These are phyloP conservation scores for Paramecium sexaurelia DNA, from an alignment of 73 alveolate species.

Conservation along the genomic window DNA sequence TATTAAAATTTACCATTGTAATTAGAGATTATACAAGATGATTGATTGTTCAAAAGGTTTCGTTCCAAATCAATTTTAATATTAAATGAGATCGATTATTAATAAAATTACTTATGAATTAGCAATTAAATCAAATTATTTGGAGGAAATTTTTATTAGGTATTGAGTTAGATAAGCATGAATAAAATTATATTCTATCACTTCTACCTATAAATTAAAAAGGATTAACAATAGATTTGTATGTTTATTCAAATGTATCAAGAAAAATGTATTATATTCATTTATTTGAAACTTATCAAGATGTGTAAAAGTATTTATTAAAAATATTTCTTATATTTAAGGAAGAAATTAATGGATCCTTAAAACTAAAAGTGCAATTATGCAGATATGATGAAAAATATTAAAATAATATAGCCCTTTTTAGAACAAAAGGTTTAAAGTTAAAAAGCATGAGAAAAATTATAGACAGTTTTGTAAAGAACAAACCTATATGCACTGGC, in stretches of 20 bases:
- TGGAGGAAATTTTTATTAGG: background rate
- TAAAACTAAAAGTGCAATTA: background rate
- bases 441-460: background rate
- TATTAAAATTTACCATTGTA: no score
- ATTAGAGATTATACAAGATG: no score
- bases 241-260: background rate
- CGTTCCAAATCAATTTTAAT: no score
- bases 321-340: background rate
- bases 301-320: background rate
- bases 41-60: no score
- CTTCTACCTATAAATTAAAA: background rate
- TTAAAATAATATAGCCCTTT: background rate
- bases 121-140: background rate
- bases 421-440: background rate
- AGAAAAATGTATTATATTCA: conserved; percentile 11
- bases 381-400: conserved; percentile 24
- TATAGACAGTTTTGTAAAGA: background rate
- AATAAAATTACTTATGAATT: background rate
- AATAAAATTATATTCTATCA: background rate
- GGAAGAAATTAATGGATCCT: background rate
- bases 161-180: background rate
- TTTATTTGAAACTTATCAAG: background rate
- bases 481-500: background rate
- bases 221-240: background rate
- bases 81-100: no score